Base-by-base conservation (phyloP, 2,329 filamentous ascomycete genomes). In the Alternaria arborescens region DNA sequence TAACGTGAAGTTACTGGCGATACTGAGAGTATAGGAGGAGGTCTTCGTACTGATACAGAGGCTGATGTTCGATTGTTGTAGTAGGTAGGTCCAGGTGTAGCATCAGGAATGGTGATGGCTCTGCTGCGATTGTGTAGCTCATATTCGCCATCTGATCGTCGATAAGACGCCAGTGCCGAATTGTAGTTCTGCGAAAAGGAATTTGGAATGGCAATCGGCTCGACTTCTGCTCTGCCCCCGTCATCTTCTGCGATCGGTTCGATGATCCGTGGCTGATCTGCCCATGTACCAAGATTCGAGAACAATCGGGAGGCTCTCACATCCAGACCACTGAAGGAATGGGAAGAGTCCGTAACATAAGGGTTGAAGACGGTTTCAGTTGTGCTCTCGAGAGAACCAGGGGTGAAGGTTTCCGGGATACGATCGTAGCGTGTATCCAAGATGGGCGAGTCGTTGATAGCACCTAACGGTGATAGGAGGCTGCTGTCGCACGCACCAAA, bases 181-280 rank as follows among this genome's bases (percentile, higher is more conserved):
- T 68, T 64, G 42, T 63, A 62, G 41, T 65, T 66, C 22, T 70
- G 66, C 8, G 67, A 26, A 32, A 65, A 57, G 5, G 63, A 30
- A 12, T 71, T 70, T 18, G 74, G 72, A n/a, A 77, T 78, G 12
- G 73, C 62, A 24, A 77, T 77, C 2, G 72, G 72, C 8, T 53
- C 55, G 20, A 63, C 63, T 22, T 68, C 66, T 24, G 69, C 64
- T 22, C 56, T 55, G 16, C 48, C 42, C 43, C 72, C 66, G n/a
- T 72, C 70, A 28, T 66, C 48, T 32, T 77, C 73, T 16, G 67
- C 63, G 47, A 74, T 71, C 1, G 73, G 66, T 36, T 77, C 75
- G 18, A 71, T 69, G n/a, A 68, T 66, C 16, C 64, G 69, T 50
- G 70, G 65, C 18, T 73, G 70, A 12, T 77, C 75, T 34, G 61